Conservation (phyloP, 2,329 filamentous ascomycete genomes). For the Botrytis fabae region DNA sequence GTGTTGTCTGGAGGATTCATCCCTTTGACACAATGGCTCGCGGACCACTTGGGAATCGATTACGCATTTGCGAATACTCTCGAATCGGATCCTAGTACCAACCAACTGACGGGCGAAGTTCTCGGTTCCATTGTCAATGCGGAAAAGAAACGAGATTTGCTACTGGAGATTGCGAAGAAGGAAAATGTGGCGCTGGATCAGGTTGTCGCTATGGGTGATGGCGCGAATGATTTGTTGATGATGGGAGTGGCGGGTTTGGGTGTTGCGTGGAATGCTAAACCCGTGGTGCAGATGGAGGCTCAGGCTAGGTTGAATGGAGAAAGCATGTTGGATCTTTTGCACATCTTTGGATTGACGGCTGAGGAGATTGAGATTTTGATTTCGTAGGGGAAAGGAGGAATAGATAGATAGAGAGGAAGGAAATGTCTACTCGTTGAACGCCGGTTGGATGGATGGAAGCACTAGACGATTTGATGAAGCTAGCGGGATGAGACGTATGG, state of each 20-base stretch:
- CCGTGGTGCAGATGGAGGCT: conserved; percentile 75
- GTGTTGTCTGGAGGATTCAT: conserved; percentile 92
- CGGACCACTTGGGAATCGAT: conserved; percentile 76
- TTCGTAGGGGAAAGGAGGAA: background rate
- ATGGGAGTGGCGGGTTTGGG: conserved; percentile 73
- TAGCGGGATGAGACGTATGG: background rate
- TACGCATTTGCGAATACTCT: conserved; percentile 88
- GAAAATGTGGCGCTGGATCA: conserved; percentile 66
- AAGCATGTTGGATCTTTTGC: conserved; percentile 69
- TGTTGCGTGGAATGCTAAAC: conserved; percentile 83
- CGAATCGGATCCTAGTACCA: conserved; percentile 55
- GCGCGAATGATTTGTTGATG: conserved; percentile 82
- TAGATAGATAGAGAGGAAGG: background rate
- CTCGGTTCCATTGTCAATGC: conserved; percentile 72
- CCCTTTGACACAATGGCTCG: conserved; percentile 85
- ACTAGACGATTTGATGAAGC: background rate
- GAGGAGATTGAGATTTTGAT: conserved; percentile 59
- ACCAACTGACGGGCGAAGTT: conserved; percentile 69
- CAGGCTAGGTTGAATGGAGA: conserved; percentile 70
- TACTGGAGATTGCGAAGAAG: conserved; percentile 68
- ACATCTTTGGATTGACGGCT: conserved; percentile 69
- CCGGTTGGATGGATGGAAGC: background rate
- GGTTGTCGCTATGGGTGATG: conserved; percentile 75
- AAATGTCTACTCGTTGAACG: background rate
- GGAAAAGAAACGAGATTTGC: conserved; percentile 70